Evolutionary conservation across 139 green algal genomes (phyloP).

Genomic region (Chlamydomonas sp.): DNA sequence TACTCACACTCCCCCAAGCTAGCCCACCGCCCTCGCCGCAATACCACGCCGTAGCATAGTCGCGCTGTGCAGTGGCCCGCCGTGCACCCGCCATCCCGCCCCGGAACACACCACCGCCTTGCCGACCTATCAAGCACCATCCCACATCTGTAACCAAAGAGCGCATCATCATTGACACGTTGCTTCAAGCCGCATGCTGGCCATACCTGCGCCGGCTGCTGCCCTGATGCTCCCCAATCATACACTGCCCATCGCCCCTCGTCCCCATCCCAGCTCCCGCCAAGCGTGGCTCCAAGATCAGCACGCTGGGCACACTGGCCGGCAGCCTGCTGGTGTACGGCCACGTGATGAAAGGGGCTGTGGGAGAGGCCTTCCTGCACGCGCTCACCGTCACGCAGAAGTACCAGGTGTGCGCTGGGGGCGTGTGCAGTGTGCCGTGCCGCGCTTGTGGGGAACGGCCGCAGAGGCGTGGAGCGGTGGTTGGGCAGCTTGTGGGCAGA

Average conservation of each 20-base stretch:
- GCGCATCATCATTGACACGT: background rate
- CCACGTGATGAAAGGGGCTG: conserved; percentile 49
- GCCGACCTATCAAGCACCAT: background rate
- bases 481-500: too few species aligned
- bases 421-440: background rate
- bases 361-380: conserved; percentile 59
- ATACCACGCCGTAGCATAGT: background rate
- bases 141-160: background rate
- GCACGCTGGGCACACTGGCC: conserved; percentile 1
- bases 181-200: too few species aligned
- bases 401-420: conserved; percentile 47
- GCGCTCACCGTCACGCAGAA: conserved; percentile 50
- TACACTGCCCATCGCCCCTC: background rate
- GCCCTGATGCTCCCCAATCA: background rate
- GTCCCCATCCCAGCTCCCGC: background rate
- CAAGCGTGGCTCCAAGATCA: conserved; percentile 19
- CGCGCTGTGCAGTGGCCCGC: background rate
- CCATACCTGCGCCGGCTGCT: background rate
- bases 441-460: too few species aligned
- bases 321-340: conserved; percentile 49
- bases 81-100: too few species aligned
- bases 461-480: too few species aligned
- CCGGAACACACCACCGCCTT: background rate
- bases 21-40: too few species aligned
- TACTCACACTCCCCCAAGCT: background rate